Conservation (phyloP, 257 asterid species). For the Fraxinus anomala region DNA sequence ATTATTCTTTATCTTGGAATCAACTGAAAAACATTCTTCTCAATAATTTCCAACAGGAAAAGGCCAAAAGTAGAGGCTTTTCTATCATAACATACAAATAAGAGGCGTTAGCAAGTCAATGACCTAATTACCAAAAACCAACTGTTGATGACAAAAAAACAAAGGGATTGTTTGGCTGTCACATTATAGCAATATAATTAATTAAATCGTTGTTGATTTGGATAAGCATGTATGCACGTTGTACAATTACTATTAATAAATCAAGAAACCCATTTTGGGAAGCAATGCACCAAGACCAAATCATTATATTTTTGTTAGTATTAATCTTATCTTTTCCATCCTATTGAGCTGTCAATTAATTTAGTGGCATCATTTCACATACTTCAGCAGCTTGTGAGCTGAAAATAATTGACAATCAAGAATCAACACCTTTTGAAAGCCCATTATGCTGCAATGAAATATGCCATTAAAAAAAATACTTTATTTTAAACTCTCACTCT, state of each 20-base stretch:
- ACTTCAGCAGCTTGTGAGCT: no score
- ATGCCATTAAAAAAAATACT: no score
- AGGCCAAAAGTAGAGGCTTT: not conserved
- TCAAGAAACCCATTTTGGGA: not conserved
- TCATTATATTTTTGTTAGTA: not conserved
- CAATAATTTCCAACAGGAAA: not conserved
- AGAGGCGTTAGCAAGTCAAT: not conserved
- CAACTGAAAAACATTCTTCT: not conserved
- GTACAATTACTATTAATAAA: not conserved
- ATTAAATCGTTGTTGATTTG: not conserved
- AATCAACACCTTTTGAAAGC: not conserved
- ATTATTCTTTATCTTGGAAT: not conserved
- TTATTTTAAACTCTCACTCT: no score
- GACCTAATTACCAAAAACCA: not conserved
- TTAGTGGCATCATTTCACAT: not conserved
- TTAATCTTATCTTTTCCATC: not conserved
- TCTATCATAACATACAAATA: not conserved
- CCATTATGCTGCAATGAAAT: not conserved
- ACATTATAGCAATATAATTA: not conserved
- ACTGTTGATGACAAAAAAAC: not conserved
- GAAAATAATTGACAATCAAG: no score
- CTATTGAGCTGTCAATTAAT: not conserved
- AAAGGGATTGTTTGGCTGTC: not conserved
- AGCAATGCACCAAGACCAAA: not conserved
- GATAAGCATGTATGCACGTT: not conserved